Base-by-base conservation (phyloP, 2,329 filamentous ascomycete species). In the Exophiala spinifera region DNA sequence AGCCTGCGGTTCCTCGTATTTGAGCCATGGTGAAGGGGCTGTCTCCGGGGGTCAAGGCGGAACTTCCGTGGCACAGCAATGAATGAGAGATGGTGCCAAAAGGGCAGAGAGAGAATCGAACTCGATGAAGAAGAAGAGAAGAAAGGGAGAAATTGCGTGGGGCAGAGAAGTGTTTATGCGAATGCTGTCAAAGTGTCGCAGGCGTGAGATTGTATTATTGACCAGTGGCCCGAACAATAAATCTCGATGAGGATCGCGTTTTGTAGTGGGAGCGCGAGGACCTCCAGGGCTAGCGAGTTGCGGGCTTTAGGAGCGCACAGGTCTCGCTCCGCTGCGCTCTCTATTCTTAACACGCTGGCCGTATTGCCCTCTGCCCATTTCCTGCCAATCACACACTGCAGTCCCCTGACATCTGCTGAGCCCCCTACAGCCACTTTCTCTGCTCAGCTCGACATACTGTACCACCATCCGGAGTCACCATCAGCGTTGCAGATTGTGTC, bases 1-100 rank as follows among this genome's bases (percentile, higher is more conserved):
- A 95, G 73, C 88, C 87, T 67, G 88, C 86, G 61, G 83, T 85
- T 70, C 84, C 84, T 75, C 86, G 77, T 63, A 78, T 78, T 66
- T 78, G 75, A 62, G 75, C 72, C 75, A 78, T 78, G 63, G 62
- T 64, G 65, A 52, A 48, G n/a, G n/a, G 19, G 10, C 40, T 15
- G 20, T 13, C 19, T 45, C 37, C 31, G 20, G 45, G 28, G 15
- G 28, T 36, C n/a, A 23, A 25, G 14, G 8, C 36, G 14, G 25
- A 37, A 20, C 34, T 47, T 42, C 31, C 23, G 50, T 39, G 6
- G 43, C 8, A 39, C 31, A 46, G 23, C 15, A 50, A 17, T 23
- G 46, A 33, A 47, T 13, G 33, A 14, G 21, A 43, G 31, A 34
- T 23, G 44, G 13, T 44, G 37, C 15, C 37, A 39, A 37, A n/a